These are phyloP conservation scores for Gigaspora rosea DNA, from an alignment of 192 early-diverging fungal species.

Conservation along the genomic window DNA sequence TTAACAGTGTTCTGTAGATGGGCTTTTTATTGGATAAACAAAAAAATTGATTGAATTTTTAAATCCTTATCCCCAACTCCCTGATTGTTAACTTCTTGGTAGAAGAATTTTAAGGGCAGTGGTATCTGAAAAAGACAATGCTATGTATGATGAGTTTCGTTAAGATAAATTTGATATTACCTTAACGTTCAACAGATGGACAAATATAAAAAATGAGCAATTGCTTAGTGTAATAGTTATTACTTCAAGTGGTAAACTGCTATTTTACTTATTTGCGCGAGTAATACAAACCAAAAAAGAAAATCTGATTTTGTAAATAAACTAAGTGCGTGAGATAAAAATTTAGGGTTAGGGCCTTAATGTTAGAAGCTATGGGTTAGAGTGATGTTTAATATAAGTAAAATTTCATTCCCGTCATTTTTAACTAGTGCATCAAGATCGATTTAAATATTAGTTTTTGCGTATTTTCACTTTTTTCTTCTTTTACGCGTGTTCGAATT, in stretches of 20 bases:
- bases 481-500: too few relatives aligned
- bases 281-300: too few relatives aligned
- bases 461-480: too few relatives aligned
- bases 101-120: neutral
- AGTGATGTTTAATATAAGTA: too few relatives aligned
- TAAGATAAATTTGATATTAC: neutral
- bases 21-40: slow-evolving; percentile 9
- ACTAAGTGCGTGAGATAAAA: too few relatives aligned
- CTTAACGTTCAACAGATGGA: slow-evolving; percentile 15
- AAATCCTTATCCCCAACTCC: neutral
- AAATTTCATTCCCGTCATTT: too few relatives aligned
- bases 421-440: too few relatives aligned
- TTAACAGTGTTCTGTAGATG: neutral
- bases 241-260: neutral
- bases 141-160: neutral
- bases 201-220: slow-evolving; percentile 15
- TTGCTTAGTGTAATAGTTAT: slow-evolving; percentile 3
- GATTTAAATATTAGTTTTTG: too few relatives aligned
- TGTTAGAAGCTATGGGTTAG: too few relatives aligned
- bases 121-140: neutral
- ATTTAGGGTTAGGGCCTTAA: too few relatives aligned
- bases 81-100: neutral
- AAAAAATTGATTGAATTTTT: slow-evolving; percentile 13
- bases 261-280: too few relatives aligned
- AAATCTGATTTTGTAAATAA: too few relatives aligned